Percentiles rank a stretch among this genome's conserved stretches.
phyloP scores from a whole-genome alignment of 2,329 filamentous ascomycete genomes.

The Xylaria multiplex region DNA sequence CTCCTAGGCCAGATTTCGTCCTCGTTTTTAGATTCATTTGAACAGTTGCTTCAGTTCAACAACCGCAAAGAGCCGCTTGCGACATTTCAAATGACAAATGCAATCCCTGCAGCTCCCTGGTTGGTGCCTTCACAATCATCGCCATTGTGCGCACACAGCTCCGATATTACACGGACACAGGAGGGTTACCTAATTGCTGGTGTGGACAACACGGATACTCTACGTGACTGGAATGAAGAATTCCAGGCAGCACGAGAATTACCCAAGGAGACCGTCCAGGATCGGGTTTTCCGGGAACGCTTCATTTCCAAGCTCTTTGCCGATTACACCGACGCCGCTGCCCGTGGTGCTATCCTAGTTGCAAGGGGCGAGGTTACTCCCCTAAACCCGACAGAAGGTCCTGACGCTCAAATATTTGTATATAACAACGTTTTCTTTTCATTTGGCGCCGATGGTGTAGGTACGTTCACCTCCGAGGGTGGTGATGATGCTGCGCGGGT shows the following conservation, averaged over 20 bases:
- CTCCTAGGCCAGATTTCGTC: conserved; percentile 83
- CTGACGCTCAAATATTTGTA: conserved; percentile 96
- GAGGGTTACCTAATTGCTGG: conserved; percentile 92
- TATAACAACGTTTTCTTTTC: conserved; percentile 99
- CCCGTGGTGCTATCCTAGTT: conserved; percentile 89
- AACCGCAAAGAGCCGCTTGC: conserved; percentile 86
- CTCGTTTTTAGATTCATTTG: conserved; percentile 81
- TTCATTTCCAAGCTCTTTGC: conserved; percentile 95
- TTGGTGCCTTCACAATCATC: conserved; percentile 77
- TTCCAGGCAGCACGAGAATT: conserved; percentile 97
- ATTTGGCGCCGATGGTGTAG: conserved; percentile 95
- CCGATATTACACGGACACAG: conserved; percentile 89
- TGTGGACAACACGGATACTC: conserved; percentile 90
- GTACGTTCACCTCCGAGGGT: conserved; percentile 95
- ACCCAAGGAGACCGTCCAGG: conserved; percentile 91
- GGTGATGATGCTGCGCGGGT: conserved; percentile 96
- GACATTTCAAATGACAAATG: conserved; percentile 95
- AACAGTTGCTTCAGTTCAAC: conserved; percentile 83
- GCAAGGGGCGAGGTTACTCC: conserved; percentile 92
- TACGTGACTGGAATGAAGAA: conserved; percentile 99
- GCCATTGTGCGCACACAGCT: conserved; percentile 73
- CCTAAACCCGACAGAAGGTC: conserved; percentile 90
- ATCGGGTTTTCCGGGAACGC: conserved; percentile 93
- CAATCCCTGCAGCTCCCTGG: conserved; percentile 93
- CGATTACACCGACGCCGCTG: conserved; percentile 96